phyloP scores from a whole-genome alignment of 2,329 filamentous ascomycete genomes.

The Diplodia mutila region DNA sequence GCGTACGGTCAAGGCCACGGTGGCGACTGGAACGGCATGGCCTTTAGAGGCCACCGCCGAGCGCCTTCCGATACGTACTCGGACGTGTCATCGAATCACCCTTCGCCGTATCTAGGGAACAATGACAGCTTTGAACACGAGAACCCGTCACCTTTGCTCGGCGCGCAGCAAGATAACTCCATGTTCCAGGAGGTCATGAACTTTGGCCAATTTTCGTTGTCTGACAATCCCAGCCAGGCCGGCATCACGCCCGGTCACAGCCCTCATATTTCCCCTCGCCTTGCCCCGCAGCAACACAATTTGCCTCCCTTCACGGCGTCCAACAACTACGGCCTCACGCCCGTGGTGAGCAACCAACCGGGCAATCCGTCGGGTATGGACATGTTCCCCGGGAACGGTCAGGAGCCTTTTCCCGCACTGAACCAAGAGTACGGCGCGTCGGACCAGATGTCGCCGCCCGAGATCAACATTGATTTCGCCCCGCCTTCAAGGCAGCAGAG shows the following conservation, averaged over 20 bases:
- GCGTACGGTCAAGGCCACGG: conserved; percentile 60
- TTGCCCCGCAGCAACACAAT: conserved; percentile 69
- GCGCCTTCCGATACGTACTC: conserved; percentile 85
- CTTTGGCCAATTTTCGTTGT: conserved; percentile 80
- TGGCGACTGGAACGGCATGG: conserved; percentile 63
- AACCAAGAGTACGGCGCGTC: conserved; percentile 63
- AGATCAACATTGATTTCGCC: conserved; percentile 92
- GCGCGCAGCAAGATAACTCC: conserved; percentile 68
- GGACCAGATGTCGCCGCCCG: conserved; percentile 83
- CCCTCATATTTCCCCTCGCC: conserved; percentile 69
- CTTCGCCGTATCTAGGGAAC: conserved; percentile 79
- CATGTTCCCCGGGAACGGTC: conserved; percentile 54
- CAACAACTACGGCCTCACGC: conserved; percentile 52
- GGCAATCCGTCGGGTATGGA: conserved; percentile 51
- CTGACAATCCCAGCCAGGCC: conserved; percentile 56
- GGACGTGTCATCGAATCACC: conserved; percentile 78
- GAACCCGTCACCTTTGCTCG: conserved; percentile 79
- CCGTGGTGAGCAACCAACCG: conserved; percentile 54
- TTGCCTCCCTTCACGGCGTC: conserved; percentile 53
- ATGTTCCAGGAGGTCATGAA: conserved; percentile 79
- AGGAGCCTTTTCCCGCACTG: conserved; percentile 55
- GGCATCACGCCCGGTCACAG: conserved; percentile 68
- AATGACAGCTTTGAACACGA: conserved; percentile 79
- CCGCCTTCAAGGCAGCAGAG: conserved; percentile 70
- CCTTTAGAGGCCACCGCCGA: conserved; percentile 81